These are phyloP conservation scores for Pyrrhoderma lamaoense DNA, from an alignment of 1,284 basidiomycete genomes.

Conservation along the genomic window DNA sequence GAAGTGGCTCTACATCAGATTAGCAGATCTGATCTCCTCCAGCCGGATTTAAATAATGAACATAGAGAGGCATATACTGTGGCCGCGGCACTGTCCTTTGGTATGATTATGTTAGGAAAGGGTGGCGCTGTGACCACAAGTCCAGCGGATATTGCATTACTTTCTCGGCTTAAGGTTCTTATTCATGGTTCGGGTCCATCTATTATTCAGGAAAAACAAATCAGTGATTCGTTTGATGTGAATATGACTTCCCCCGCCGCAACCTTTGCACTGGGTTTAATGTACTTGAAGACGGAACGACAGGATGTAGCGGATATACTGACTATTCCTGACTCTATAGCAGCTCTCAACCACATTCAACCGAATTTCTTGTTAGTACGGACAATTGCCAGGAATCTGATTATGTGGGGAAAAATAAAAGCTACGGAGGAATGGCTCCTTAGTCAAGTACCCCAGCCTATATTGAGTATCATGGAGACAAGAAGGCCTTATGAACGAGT, in stretches of 20 bases:
- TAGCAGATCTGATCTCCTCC: slow-evolving; percentile 66
- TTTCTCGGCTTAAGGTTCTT: slow-evolving; percentile 59
- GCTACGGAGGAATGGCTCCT: slow-evolving; percentile 77
- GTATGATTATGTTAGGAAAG: slow-evolving; percentile 92
- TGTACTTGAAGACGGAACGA: slow-evolving; percentile 84
- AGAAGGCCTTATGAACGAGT: slow-evolving; percentile 43
- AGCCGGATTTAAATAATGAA: slow-evolving; percentile 76
- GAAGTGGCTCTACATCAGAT: slow-evolving; percentile 87
- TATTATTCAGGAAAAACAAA: slow-evolving; percentile 28
- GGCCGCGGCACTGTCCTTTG: slow-evolving; percentile 84
- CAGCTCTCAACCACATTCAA: slow-evolving; percentile 78
- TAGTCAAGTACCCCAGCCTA: slow-evolving; percentile 64
- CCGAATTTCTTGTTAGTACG: slow-evolving; percentile 84
- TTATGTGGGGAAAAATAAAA: slow-evolving; percentile 80
- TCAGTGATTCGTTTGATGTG: slow-evolving; percentile 61
- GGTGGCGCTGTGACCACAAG: slow-evolving; percentile 49
- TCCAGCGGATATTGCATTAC: slow-evolving; percentile 66
- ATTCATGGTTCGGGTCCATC: slow-evolving; percentile 62
- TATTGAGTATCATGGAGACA: slow-evolving; percentile 51
- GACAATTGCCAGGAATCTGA: slow-evolving; percentile 70
- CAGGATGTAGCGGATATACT: slow-evolving; percentile 82
- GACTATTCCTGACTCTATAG: slow-evolving; percentile 72
- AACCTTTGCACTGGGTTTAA: slow-evolving; percentile 82
- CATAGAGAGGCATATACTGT: slow-evolving; percentile 90
- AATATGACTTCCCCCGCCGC: slow-evolving; percentile 89